Base-by-base conservation (phyloP, 2,329 filamentous ascomycete genomes). In the Phaeosphaeriaceae sp. region DNA sequence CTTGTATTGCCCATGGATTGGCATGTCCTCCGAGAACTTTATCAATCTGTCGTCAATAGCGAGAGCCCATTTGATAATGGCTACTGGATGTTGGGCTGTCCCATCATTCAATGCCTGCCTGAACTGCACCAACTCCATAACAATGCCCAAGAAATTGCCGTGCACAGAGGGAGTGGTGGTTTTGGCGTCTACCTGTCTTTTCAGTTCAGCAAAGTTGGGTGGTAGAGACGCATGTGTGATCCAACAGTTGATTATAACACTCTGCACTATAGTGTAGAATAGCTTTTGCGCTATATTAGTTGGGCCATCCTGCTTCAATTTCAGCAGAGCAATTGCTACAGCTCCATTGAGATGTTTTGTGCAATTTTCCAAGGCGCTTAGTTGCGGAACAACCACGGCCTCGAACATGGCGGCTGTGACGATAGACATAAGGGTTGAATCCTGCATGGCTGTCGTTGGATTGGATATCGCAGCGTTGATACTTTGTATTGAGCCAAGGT, bases 341-440 rank as follows among this genome's bases (percentile, higher is more conserved):
- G 65, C 65, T 5, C 67, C 67, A 15, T 62, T 54, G 3, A 70
- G 47, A 36, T 70, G 67, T 44, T 57, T 70, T 8, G 49, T 51
- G 36, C 61, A 52, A 34, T 66, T 68, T 6, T 54, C 40, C 40
- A 66, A 56, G 8, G 58, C 60, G 20, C 41, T 45, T 0, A 40
- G 37, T 8, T 46, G 45, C 13, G 63, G 60, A 8, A 58, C 44
- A 20, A 64, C 50, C 39, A 70, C 43, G 9, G 64, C 52, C 43
- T 70, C 65, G 45, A 64, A 68, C 54, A 68, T 65, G 8, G 62
- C 56, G 2, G 64, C 53, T 35, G 67, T 47, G 39, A 68, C 50
- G 5, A 68, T 61, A 2, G 63, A 56, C 29, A 63, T 50, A 2
- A 70, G 52, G 6, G 59, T 64, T 4, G 62, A 49, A 21, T 68